Base-by-base conservation (phyloP, 1,284 basidiomycete genomes). In the Termitomyces sp. region DNA sequence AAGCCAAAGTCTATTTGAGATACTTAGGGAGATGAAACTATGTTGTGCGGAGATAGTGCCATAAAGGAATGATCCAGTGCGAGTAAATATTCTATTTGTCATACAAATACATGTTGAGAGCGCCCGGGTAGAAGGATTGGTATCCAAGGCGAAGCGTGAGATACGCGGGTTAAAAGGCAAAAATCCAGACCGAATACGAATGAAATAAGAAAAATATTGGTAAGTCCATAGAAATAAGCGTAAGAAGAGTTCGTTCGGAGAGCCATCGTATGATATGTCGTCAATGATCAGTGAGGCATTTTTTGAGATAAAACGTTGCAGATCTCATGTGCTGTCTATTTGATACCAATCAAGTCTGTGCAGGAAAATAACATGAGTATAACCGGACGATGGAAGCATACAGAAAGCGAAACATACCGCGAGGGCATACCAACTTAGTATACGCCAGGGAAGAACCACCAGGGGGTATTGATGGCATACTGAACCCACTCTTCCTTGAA, bases 361-460 rank as follows among this genome's bases (percentile, higher is more conserved):
- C 16, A 28, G 24, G 28, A 42, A 21, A 16, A n/a, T 16, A 19
- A n/a, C 18, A 21, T 44, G 14, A 45, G n/a, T 2, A 39, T 5
- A 3, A 18, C 26, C 1, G 10, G 13, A 33, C n/a, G 5, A 19
- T 24, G 2, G 31, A 31, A 4, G n/a, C 14, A 38, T 3, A n/a
- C 4, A 21, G 16, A 16, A 31, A 10, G 19, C 39, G 13, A 18
- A 39, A 45, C 52, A 5, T 34, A 51, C 41, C 16, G 16, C 31
- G 40, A 37, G 18, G 41, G 28, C 5, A 39, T 43, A 7, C 28
- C 6, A 10, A 30, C 30, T 48, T 50, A 62, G 8, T 60, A 46
- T 13, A 62, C 43, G 1, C 75, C 73, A 28, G 76, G 76, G 52
- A 75, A 52, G 58, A 77, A 77, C 76, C 77, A 76, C 57, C 58